Evolutionary conservation across 768 basidiomycete genomes (phyloP).

Genomic region (Leucosporidium yakuticum): DNA sequence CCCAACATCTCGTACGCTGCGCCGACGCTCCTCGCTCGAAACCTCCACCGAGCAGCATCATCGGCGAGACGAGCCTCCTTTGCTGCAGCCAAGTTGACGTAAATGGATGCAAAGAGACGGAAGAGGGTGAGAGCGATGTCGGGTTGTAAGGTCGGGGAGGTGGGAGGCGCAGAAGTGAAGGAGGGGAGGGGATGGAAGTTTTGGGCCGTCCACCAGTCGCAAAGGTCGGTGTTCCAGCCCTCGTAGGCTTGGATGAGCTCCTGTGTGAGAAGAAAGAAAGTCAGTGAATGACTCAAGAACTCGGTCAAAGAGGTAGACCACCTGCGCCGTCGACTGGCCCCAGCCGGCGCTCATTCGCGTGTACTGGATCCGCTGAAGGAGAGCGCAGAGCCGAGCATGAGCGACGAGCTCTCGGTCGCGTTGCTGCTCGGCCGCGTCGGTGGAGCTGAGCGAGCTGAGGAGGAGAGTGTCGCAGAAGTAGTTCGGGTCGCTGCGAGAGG

Average conservation of each 20-base stretch:
- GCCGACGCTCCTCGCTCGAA: neutral
- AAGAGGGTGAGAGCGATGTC: neutral
- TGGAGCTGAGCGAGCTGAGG: neutral
- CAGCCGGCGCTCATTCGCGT: neutral
- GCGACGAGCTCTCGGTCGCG: constrained; percentile 3
- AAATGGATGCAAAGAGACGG: neutral
- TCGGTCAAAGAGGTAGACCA: too few species aligned
- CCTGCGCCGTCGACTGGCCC: neutral
- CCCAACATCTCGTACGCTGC: constrained; percentile 3
- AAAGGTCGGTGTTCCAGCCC: neutral
- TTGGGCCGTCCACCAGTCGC: constrained; percentile 1
- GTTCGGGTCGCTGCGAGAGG: neutral
- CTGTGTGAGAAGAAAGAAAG: neutral
- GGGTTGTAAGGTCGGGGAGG: neutral
- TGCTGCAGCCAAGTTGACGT: constrained; percentile 1
- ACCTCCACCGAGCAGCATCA: neutral
- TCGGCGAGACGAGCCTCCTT: neutral
- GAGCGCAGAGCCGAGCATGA: constrained; percentile 1
- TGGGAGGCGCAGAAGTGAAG: too few species aligned
- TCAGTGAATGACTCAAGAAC: too few species aligned
- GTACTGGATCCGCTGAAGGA: neutral
- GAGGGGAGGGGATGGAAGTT: neutral
- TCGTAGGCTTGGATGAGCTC: neutral
- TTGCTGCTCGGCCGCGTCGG: neutral
- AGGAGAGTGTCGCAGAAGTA: constrained; percentile 11